Evolutionary conservation across 257 asterid species (phyloP), one percentile per base, ranked within the genome.

Genomic region (Paraleonurus japonicus): DNA sequence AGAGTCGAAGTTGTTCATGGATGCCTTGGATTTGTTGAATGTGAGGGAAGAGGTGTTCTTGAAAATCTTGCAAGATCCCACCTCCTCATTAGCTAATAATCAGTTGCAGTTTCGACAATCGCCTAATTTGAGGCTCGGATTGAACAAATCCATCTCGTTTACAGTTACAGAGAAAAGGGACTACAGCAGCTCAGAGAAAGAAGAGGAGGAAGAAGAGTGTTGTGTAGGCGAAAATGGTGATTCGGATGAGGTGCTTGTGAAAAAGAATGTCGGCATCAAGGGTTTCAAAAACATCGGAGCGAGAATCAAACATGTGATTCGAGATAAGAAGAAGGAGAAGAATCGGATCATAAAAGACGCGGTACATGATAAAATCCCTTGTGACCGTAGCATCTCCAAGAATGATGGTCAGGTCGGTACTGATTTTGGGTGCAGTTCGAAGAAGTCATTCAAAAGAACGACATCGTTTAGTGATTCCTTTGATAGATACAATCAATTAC

Each of bases 311-410:
- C 79, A 81, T n/a, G 96, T 86, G 63, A 80, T 90, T 19, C 70
- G 79, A 23, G 98, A 87, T 69, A 76, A 81, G 75, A 87, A 79
- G 65, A 87, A 90, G 62, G 96, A 85, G 75, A 90, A 83, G 80
- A 79, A 82, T 23, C 85, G 90, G 54, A 92, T 92, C 60, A 32
- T 87, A 11, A 88, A 85, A 95, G 98, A 90, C 67, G 95, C 88
- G 0, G 74, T 88, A 54, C 87, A 88, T 57, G 90, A 92, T 66
- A 90, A 85, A 70, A 75, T 92, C 30, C 98, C 96, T 7, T 79
- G 77, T 24, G 97, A 90, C 4, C 77, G 65, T 2, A 63, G 79
- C 24, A 60, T 67, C 35, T 61, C 80, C 17, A 84, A 82, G 78
- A 79, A 65, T 17, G 80, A 73, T 1, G 62, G n/a, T 35, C 76